Percentiles rank a stretch among this genome's conserved stretches.
These are phyloP conservation scores for Vaccinium vitisidaea DNA, from an alignment of 148 eudicot genomes.

Conservation along the genomic window DNA sequence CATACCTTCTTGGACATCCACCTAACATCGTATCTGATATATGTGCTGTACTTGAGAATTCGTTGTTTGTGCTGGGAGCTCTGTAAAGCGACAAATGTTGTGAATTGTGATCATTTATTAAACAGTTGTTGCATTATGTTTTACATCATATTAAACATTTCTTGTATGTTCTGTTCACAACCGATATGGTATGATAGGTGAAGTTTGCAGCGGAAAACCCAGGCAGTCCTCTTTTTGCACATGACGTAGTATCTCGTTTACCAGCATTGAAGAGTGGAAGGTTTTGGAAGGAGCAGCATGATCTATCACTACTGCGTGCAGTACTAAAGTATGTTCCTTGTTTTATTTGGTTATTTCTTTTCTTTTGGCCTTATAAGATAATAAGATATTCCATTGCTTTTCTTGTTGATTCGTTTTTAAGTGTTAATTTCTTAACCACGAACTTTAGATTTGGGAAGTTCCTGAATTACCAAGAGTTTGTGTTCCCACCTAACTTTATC, in stretches of 20 bases:
- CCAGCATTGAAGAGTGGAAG: conserved; percentile 75
- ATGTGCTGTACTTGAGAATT: not conserved
- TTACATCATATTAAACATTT: not conserved
- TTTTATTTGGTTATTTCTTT: not conserved
- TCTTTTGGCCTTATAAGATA: not conserved
- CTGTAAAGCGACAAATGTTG: not conserved
- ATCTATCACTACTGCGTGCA: conserved; percentile 66
- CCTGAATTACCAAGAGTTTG: not conserved
- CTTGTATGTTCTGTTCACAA: not conserved
- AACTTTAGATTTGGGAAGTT: not conserved
- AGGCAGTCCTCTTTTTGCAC: conserved; percentile 55
- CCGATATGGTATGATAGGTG: conserved; percentile 40
- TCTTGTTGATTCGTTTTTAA: not conserved
- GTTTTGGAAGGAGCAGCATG: conserved; percentile 84
- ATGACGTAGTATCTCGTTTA: conserved; percentile 58
- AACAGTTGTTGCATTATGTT: not conserved
- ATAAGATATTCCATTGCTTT: not conserved
- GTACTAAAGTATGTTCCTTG: conserved; percentile 62
- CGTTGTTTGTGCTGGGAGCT: not conserved
- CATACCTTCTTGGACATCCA: not conserved
- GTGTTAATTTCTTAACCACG: not conserved
- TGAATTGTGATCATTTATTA: not conserved
- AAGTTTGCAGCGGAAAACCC: conserved; percentile 42
- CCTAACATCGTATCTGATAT: not conserved
- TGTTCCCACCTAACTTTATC: not conserved